Conservation (phyloP, 2,329 filamentous ascomycete species). For the Coniochaeta prunicola region DNA sequence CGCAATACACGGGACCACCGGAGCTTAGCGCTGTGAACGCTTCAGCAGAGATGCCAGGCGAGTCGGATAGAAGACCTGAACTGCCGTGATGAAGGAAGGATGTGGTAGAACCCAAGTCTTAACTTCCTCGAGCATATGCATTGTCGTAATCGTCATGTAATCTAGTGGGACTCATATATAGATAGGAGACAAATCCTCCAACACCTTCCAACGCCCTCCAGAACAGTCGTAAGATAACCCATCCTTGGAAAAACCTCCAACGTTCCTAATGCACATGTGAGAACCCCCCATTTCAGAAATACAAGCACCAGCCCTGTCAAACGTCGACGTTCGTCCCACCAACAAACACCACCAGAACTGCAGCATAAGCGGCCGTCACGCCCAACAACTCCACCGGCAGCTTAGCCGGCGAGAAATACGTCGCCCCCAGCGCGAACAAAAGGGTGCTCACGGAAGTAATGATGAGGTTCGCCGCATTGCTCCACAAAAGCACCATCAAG, state of each 20-base stretch:
- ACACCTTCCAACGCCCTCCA: too few species aligned
- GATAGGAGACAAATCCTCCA: too few species aligned
- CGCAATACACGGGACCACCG: neutral
- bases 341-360: neutral
- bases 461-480: neutral
- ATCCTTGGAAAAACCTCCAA: too few species aligned
- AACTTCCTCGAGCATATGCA: too few species aligned
- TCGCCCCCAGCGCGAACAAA: neutral
- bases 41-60: neutral
- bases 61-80: neutral
- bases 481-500: neutral
- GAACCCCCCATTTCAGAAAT: neutral
- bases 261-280: too few species aligned
- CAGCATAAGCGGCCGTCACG: neutral
- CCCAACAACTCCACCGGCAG: neutral
- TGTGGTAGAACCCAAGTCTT: too few species aligned
- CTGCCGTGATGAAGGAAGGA: neutral
- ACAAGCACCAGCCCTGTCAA: neutral
- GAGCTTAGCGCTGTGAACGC: neutral
- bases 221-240: neutral
- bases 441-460: neutral
- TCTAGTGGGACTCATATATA: neutral
- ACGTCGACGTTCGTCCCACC: neutral
- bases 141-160: too few species aligned
- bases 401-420: neutral